Base-by-base conservation (phyloP, 768 basidiomycete species). In the Saitozyma podzolica region DNA sequence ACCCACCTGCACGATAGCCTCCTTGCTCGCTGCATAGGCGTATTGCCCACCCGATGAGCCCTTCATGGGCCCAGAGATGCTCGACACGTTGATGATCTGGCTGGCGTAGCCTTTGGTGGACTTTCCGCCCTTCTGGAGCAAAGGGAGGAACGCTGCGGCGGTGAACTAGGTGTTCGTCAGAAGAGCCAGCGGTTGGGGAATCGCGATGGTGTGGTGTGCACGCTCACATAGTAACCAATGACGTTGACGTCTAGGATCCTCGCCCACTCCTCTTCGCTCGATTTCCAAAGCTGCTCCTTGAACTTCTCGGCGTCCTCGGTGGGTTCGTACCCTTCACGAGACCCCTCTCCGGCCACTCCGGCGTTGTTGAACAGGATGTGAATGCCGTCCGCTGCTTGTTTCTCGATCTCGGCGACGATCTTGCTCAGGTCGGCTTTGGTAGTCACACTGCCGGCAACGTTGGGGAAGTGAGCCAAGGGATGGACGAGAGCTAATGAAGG, bases 331-430 rank as follows among this genome's bases (percentile, higher is more conserved):
- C 71, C 74, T 51, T 70, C 65, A 41, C 74, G 56, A 11, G 65
- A 68, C 9, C 69, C 70, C 56, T 75, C 74, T 20, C 74, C 74
- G n/a, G 74, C 74, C 29, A 75, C 60, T 56, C 74, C 74, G n/a
- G 74, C 68, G 62, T 75, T 75, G 59, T 75, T 75, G 65, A 70
- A 75, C 74, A 75, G 48, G 29, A 72, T 56, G 50, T 75, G 67
- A 54, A 75, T 70, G 9, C 74, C 74, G 16, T 65, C 56, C 3
- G 65, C 62, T 0, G 68, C 57, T 48, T 70, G 65, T 14, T 53
- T 61, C 42, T 63, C 60, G 45, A 75, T 67, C 55, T 66, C 61
- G 13, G 58, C 42, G 13, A 72, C 61, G 9, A 71, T 41, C 29
- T 67, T 63, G 16, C 39, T 43, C 58, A 74, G 63, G 9, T 61